phyloP scores from a whole-genome alignment of 2,329 filamentous ascomycete species.

The Ceratocystis variospora region DNA sequence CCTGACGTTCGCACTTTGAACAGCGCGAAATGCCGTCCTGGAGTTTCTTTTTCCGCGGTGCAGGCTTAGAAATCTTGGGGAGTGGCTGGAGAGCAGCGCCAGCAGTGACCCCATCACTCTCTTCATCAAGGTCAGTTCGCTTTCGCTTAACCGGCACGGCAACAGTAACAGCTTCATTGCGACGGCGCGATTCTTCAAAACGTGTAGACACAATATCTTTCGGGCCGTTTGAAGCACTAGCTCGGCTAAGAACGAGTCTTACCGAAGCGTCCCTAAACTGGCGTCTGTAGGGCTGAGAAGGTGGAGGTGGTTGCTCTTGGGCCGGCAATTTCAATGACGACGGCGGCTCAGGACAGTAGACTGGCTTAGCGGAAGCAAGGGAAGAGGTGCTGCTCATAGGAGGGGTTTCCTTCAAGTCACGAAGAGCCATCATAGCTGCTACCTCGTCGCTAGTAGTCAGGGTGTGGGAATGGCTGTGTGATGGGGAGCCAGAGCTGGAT shows the following conservation, averaged over 20 bases:
- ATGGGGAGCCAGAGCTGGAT: conserved; percentile 6
- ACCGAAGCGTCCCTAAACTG: conserved; percentile 9
- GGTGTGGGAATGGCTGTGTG: conserved; percentile 11
- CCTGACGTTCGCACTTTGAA: conserved; percentile 21
- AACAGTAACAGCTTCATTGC: conserved; percentile 10
- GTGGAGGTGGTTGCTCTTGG: neutral
- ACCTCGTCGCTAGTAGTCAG: conserved; percentile 18
- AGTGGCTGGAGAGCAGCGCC: conserved; percentile 9
- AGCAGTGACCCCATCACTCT: neutral
- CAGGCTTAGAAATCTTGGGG: conserved; percentile 13
- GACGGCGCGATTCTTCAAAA: conserved; percentile 14
- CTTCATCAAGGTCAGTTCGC: neutral
- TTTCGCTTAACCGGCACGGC: conserved; percentile 15
- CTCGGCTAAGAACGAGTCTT: neutral
- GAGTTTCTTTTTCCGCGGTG: conserved; percentile 14
- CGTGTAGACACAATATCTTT: conserved; percentile 13
- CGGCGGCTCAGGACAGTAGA: conserved; percentile 16
- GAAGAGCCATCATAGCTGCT: conserved; percentile 15
- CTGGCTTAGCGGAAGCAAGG: neutral
- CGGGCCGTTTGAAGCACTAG: neutral
- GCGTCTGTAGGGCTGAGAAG: conserved; percentile 12
- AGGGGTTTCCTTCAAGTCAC: conserved; percentile 17
- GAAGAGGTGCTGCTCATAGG: neutral
- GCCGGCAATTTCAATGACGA: conserved; percentile 1
- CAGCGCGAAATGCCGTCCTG: conserved; percentile 19